phyloP scores from a whole-genome alignment of 305 asterid genomes.

The Solanum hybrid region DNA sequence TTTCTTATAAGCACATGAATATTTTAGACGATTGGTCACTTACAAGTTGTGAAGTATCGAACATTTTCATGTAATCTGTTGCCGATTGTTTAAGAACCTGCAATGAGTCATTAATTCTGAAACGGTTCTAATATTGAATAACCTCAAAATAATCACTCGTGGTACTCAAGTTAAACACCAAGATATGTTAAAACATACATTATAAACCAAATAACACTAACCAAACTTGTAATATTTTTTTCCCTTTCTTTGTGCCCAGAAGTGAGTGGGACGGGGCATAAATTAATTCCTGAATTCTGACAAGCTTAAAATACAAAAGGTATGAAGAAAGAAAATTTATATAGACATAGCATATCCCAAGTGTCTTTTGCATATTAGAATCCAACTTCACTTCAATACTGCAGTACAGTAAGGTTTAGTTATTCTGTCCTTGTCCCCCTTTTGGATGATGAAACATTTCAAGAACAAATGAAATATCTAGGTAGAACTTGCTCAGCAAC shows the following conservation, averaged over 20 bases:
- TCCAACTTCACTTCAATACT: not conserved
- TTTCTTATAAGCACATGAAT: not conserved
- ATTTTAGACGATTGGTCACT: constrained; percentile 25
- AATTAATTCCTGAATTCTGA: not conserved
- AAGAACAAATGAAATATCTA: not conserved
- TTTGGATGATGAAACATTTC: not conserved
- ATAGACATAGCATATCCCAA: not conserved
- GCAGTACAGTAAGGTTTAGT: not conserved
- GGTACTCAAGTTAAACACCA: not conserved
- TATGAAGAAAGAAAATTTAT: not conserved
- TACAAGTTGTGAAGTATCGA: constrained; percentile 60
- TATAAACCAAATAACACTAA: not conserved
- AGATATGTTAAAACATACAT: not conserved
- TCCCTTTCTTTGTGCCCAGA: not conserved
- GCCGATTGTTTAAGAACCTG: constrained; percentile 85
- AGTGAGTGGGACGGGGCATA: not conserved
- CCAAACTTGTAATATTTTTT: not conserved
- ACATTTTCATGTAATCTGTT: constrained; percentile 46
- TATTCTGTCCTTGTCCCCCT: not conserved
- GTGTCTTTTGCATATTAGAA: not conserved
- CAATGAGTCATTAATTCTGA: constrained; percentile 19
- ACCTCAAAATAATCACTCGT: not conserved
- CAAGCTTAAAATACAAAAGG: not conserved
- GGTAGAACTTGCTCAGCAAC: not conserved
- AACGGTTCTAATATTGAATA: not conserved